Base-by-base conservation (phyloP, 768 basidiomycete genomes). In the Rhodosporidiobolus odoratus region DNA sequence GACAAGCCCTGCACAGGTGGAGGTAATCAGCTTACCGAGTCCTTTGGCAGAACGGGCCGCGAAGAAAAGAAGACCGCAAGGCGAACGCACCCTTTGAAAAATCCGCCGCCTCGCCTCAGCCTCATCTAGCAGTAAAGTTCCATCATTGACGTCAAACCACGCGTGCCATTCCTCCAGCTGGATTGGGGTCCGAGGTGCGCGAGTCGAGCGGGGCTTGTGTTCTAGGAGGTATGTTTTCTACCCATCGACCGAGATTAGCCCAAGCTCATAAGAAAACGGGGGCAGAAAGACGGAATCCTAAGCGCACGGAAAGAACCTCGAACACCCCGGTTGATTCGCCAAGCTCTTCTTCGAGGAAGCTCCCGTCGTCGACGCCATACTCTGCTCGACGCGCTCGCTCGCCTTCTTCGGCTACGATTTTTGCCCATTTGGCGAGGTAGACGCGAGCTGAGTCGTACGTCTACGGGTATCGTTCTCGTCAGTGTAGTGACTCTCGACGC, bases 381-480 rank as follows among this genome's bases (percentile, higher is more conserved):
- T 99, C 96, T 53, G 85, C 84, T 73, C 87, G 81, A 52, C 96
- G 84, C 9, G 92, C 87, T 23, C 91, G 84, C 79, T 99, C 96
- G 25, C 96, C 96, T 78, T 98, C 96, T 80, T 99, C 96, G 3
- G 96, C 96, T 1, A 98, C 96, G 30, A 72, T 62, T 40, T 94
- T 84, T 6, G 96, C 96, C 96, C 96, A 99, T 40, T 91, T 84
- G 16, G 96, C 96, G 15, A 99, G 85, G 79, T 98, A 98, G 12
- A 98, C 91, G 8, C 94, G 84, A 1, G 96, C 96, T 69, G 90
- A 90, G 80, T 98, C 96, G 78, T 95, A 98, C 78, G 96, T 93
- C 10, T 64, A 27, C 16, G 5, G 21, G 43, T 12, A 21, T 12
- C 21, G 43, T 12, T 12, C 21, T 43, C 43, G 43, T 43, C 43